Percentiles rank a stretch among this genome's conserved stretches.
phyloP scores from a whole-genome alignment of 768 basidiomycete genomes.

The Collybia nuda region DNA sequence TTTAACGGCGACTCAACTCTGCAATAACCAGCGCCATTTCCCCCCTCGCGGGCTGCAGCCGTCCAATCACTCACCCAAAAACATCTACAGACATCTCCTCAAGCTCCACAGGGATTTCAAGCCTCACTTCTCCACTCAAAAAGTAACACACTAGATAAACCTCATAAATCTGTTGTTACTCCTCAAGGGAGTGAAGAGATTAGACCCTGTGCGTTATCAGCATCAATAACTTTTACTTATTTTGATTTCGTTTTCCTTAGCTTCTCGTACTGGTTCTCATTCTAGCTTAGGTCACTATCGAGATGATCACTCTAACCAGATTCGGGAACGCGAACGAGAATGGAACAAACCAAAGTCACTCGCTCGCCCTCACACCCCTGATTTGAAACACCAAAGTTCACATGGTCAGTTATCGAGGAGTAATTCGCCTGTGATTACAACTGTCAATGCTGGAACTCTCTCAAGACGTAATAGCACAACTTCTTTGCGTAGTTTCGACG shows the following conservation, averaged over 20 bases:
- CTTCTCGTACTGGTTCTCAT: conserved; percentile 13
- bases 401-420: conserved; percentile 14
- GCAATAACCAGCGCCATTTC: conserved; percentile 14
- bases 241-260: conserved; percentile 5
- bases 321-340: conserved; percentile 44
- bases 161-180: not conserved
- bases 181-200: conserved; percentile 2
- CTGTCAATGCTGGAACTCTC: conserved; percentile 21
- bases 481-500: conserved; percentile 43
- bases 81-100: not conserved
- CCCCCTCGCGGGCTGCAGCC: conserved; percentile 1
- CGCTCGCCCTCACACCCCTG: conserved; percentile 16
- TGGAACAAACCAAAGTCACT: conserved; percentile 37
- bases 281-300: not conserved
- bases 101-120: not conserved
- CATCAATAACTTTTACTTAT: not conserved
- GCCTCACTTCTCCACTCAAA: conserved; percentile 1
- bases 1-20: not conserved
- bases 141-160: not conserved
- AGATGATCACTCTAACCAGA: conserved; percentile 14
- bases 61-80: not conserved
- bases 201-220: conserved; percentile 1
- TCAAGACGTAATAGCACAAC: conserved; percentile 31
- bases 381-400: conserved; percentile 16
- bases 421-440: conserved; percentile 12